Conservation (phyloP, 1,284 basidiomycete species). For the Blastosporella zonata region DNA sequence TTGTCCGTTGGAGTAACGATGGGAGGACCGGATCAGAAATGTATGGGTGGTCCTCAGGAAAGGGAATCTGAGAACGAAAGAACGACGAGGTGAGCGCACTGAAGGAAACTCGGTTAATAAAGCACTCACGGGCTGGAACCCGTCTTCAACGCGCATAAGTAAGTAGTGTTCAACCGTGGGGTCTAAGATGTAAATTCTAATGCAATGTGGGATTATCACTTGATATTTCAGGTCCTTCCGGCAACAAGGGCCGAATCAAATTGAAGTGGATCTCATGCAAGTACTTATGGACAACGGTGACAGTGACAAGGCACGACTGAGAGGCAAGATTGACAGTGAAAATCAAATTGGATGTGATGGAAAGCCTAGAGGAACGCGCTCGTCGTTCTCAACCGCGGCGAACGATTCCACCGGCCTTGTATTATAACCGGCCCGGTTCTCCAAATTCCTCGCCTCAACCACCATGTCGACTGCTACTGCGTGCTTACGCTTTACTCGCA, state of each 20-base stretch:
- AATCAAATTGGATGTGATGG: background rate
- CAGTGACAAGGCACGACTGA: background rate
- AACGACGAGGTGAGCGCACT: background rate
- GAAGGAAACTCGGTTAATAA: background rate
- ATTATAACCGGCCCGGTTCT: constrained; percentile 2
- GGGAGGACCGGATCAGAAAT: constrained; percentile 58
- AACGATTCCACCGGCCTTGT: background rate
- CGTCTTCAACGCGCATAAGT: constrained; percentile 60
- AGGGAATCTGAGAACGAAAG: constrained; percentile 30
- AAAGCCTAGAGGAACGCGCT: background rate
- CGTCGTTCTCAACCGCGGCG: background rate
- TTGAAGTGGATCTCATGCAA: too few species aligned
- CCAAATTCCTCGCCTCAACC: background rate
- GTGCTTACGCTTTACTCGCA: constrained; percentile 63
- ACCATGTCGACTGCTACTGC: constrained; percentile 45
- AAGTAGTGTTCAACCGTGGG: background rate
- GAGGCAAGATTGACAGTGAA: background rate
- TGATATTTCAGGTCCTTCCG: background rate
- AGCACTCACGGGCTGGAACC: constrained; percentile 54
- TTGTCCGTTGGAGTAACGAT: constrained; percentile 48
- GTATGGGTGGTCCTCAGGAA: constrained; percentile 56
- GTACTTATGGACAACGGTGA: too few species aligned
- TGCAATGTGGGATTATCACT: background rate
- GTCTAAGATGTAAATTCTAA: background rate
- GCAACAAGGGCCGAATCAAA: too few species aligned